A percentile compares a stretch with the other conserved stretches of the same genome.
phyloP scores from a whole-genome alignment of 768 basidiomycete genomes.

The Kwoniella dejecticola region DNA sequence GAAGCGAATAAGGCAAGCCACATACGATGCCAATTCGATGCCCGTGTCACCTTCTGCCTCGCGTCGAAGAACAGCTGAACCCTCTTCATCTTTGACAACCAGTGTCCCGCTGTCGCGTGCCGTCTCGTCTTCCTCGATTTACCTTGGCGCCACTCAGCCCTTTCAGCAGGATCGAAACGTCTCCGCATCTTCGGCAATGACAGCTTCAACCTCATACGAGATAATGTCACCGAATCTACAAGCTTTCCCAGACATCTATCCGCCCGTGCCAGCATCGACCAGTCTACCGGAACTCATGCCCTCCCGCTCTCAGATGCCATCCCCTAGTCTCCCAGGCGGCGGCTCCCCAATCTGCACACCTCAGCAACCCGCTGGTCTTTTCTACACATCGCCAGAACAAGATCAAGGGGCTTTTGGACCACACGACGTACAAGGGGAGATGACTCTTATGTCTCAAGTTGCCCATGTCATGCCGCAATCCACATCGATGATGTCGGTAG shows the following conservation, averaged over 20 bases:
- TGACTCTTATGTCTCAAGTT: slow-evolving; percentile 24
- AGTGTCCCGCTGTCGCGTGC: slow-evolving; percentile 23
- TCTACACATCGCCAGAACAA: slow-evolving; percentile 31
- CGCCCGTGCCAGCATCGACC: slow-evolving; percentile 14
- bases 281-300: slow-evolving; percentile 27
- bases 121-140: slow-evolving; percentile 23
- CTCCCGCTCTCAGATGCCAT: slow-evolving; percentile 22
- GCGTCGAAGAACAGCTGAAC: slow-evolving; percentile 12
- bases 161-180: slow-evolving; percentile 27
- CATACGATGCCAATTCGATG: slow-evolving; percentile 30
- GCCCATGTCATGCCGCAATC: slow-evolving; percentile 25
- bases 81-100: slow-evolving; percentile 17
- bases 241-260: slow-evolving; percentile 13
- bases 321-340: slow-evolving; percentile 23
- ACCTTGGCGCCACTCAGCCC: slow-evolving; percentile 9
- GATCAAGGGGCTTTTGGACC: slow-evolving; percentile 24
- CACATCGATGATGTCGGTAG: slow-evolving; percentile 23
- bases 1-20: slow-evolving; percentile 34
- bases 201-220: slow-evolving; percentile 21
- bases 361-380: slow-evolving; percentile 21
- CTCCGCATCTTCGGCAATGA: slow-evolving; percentile 28
- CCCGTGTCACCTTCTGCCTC: slow-evolving; percentile 24
- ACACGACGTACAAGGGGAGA: slow-evolving; percentile 19
- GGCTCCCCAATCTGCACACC: slow-evolving; percentile 39
- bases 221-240: slow-evolving; percentile 17